phyloP scores from a whole-genome alignment of 495 filamentous ascomycete genomes.

The Aspergillus avenaceus region DNA sequence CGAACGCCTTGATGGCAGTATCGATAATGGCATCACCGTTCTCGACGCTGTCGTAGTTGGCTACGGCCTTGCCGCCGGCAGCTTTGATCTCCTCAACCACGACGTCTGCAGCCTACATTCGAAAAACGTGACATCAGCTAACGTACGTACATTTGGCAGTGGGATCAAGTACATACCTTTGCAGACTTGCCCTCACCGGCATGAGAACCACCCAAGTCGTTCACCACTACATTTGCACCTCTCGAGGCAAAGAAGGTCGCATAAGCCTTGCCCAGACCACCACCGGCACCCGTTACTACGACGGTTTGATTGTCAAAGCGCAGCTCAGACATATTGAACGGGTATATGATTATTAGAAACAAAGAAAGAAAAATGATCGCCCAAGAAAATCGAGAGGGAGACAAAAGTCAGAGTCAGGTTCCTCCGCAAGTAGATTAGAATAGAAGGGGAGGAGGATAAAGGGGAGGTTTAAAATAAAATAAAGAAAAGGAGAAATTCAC shows the following conservation, averaged over 20 bases:
- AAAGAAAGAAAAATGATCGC: too few relatives aligned
- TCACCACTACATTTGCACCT: slow-evolving; percentile 95
- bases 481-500: slow-evolving; percentile 16
- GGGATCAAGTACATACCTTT: slow-evolving; percentile 53
- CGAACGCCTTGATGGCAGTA: slow-evolving; percentile 88
- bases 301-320: slow-evolving; percentile 95
- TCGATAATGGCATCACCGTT: slow-evolving; percentile 94
- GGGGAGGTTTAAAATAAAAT: background rate
- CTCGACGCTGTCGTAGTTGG: slow-evolving; percentile 97
- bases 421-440: too few relatives aligned
- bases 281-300: slow-evolving; percentile 94
- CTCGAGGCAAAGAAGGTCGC: slow-evolving; percentile 86
- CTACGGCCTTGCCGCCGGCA: slow-evolving; percentile 91
- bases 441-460: slow-evolving; percentile 8
- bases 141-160: background rate
- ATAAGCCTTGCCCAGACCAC: slow-evolving; percentile 91
- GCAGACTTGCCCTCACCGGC: slow-evolving; percentile 87
- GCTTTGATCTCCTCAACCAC: slow-evolving; percentile 93
- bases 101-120: slow-evolving; percentile 77
- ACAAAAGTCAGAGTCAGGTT: too few relatives aligned
- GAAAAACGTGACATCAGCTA: slow-evolving; percentile 13
- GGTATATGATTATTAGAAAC: slow-evolving; percentile 15
- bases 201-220: slow-evolving; percentile 92
- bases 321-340: slow-evolving; percentile 66
- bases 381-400: too few relatives aligned